A percentile compares a stretch with the other conserved stretches of the same genome.
Evolutionary conservation across 2,329 filamentous ascomycete genomes (phyloP).

Genomic region (Colletotrichum paranaense): DNA sequence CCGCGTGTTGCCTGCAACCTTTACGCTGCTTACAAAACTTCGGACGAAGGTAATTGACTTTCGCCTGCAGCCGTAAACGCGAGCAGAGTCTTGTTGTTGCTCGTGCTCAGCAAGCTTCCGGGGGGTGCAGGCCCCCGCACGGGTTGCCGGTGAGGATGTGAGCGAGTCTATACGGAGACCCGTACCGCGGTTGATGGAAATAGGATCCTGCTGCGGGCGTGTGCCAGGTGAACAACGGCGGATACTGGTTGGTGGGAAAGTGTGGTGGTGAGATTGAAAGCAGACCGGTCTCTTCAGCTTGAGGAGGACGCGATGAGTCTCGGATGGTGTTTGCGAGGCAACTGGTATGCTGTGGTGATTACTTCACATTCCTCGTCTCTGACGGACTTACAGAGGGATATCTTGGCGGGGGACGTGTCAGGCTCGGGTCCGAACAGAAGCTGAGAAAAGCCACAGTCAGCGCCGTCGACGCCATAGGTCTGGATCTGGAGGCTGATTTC

Average conservation of each 20-base stretch:
- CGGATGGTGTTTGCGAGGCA: constrained; percentile 8
- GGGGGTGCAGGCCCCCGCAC: not conserved
- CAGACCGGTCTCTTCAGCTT: not conserved
- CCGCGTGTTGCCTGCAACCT: not conserved
- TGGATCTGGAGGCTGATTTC: not conserved
- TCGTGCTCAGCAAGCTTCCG: constrained; percentile 14
- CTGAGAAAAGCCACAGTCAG: constrained; percentile 1
- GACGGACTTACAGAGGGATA: not conserved
- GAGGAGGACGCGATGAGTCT: not conserved
- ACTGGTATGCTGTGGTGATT: constrained; percentile 15
- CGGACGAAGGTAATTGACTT: constrained; percentile 23
- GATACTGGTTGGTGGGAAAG: not conserved
- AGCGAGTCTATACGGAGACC: not conserved
- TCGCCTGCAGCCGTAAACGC: not conserved
- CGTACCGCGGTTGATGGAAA: not conserved
- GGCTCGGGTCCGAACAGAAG: not conserved
- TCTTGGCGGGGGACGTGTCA: not conserved
- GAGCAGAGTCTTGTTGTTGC: not conserved
- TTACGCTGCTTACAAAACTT: not conserved
- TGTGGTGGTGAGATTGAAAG: not conserved
- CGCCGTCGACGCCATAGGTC: constrained; percentile 7
- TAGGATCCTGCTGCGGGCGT: no score
- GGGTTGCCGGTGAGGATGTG: constrained; percentile 6
- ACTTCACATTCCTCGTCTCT: not conserved
- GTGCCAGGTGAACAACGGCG: not conserved